These are phyloP conservation scores for Pichia sp. DNA, from an alignment of 1,139 yeast species.

Conservation along the genomic window DNA sequence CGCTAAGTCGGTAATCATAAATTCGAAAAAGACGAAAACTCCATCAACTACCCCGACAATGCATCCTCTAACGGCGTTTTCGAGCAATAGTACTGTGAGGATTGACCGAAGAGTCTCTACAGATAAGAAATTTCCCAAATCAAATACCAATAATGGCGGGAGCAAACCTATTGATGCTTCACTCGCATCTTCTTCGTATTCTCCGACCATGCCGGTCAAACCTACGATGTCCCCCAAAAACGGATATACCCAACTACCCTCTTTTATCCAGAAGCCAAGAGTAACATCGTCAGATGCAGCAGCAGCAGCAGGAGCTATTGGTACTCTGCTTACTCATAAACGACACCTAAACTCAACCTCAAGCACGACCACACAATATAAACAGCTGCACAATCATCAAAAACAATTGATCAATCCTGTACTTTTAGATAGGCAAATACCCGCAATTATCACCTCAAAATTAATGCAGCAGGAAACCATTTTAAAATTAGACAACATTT, in stretches of 20 bases:
- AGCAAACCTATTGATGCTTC: neutral
- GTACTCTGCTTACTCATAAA: slow-evolving; percentile 30
- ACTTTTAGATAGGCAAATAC: slow-evolving; percentile 30
- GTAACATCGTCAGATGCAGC: slow-evolving; percentile 28
- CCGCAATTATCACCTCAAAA: slow-evolving; percentile 28
- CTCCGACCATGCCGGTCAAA: neutral
- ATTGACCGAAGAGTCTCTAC: neutral
- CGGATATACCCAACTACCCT: slow-evolving; percentile 1
- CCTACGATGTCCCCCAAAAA: neutral
- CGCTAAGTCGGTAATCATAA: slow-evolving; percentile 16
- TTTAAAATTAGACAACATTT: slow-evolving; percentile 38
- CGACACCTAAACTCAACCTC: slow-evolving; percentile 27
- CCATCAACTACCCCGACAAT: neutral
- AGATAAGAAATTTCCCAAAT: slow-evolving; percentile 1
- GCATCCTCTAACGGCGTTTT: neutral
- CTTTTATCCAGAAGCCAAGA: slow-evolving; percentile 13
- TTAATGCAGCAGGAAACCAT: slow-evolving; percentile 33
- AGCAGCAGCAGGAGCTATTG: slow-evolving; percentile 34
- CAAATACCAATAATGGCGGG: neutral
- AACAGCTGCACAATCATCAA: slow-evolving; percentile 25
- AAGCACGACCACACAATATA: slow-evolving; percentile 22
- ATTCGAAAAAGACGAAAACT: slow-evolving; percentile 1
- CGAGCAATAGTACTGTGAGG: slow-evolving; percentile 3
- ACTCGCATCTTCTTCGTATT: neutral
- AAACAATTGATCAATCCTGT: slow-evolving; percentile 32